Conservation (phyloP, 2,329 filamentous ascomycete species). For the Botrytis pseudocinerea region DNA sequence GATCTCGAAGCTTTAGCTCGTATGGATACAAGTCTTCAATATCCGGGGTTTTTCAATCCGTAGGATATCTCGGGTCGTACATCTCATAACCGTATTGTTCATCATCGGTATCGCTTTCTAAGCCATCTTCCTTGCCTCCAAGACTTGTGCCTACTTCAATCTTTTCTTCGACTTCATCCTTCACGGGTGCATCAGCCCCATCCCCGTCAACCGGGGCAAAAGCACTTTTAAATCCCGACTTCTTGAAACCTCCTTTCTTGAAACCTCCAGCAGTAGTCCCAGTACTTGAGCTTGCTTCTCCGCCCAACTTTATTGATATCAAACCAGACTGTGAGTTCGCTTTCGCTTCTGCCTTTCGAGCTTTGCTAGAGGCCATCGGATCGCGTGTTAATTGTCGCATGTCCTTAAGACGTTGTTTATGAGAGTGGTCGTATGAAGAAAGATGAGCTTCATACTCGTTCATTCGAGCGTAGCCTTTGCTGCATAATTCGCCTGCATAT, state of each 20-base stretch:
- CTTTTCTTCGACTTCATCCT: constrained; percentile 38
- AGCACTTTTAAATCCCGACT: constrained; percentile 78
- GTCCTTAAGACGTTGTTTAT: constrained; percentile 85
- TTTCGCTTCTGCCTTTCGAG: constrained; percentile 69
- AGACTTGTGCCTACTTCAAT: neutral
- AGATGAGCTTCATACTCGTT: constrained; percentile 97
- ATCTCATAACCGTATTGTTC: constrained; percentile 56
- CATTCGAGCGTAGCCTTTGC: constrained; percentile 92
- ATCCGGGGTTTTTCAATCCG: constrained; percentile 51
- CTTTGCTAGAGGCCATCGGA: constrained; percentile 62
- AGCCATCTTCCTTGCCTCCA: constrained; percentile 51
- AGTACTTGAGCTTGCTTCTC: constrained; percentile 38
- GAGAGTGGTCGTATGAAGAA: constrained; percentile 90
- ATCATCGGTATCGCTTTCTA: constrained; percentile 52
- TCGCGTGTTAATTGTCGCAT: constrained; percentile 83
- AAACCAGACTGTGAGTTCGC: constrained; percentile 61
- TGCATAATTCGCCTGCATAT: constrained; percentile 67
- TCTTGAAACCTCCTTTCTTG: constrained; percentile 75
- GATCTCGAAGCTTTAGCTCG: neutral
- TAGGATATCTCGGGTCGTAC: constrained; percentile 62
- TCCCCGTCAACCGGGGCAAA: constrained; percentile 58
- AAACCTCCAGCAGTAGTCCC: constrained; percentile 48
- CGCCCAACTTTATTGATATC: constrained; percentile 64
- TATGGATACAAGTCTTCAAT: neutral
- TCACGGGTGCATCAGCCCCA: constrained; percentile 46